Evolutionary conservation across 129 eudicot species (phyloP), one percentile per base, ranked within the genome.

Genomic region (Pulicaria dysenterica): DNA sequence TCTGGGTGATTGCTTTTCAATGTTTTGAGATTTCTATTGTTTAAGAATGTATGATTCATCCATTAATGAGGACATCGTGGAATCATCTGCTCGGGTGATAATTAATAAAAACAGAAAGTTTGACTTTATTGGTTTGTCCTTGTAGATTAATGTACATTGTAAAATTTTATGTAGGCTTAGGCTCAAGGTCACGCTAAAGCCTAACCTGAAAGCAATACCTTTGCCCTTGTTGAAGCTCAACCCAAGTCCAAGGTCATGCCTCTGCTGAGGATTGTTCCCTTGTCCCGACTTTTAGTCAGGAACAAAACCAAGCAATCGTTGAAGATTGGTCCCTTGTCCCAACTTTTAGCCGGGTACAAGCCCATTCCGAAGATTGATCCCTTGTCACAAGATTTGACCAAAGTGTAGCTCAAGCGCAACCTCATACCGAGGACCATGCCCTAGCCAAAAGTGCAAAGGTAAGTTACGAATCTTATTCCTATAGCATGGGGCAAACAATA

Each of bases 81-180:
- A n/a, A 71, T 57, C 67, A 6, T 71, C 67, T 57, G 14, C 31
- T 57, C 45, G 47, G 72, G 72, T 67, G 24, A 67, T 47, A 16
- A 5, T 67, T 3, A 48, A 34, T 67, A 1, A n/a, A 12, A 47
- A 47, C 31, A 8, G 10, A 4, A 64, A 38, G 12, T 3, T 12
- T 60, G 6, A n/a, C 10, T 14, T 6, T 5, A 0, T 58, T 0
- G 1, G 31, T 2, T 24, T 24, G 64, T 64, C 37, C 40, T 31
- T 67, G 11, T 24, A 34, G 72, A 47, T 47, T 7, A 47, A 46
- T 67, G 12, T 67, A 67, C 48, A n/a, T 34, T 31, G 44, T 66
- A 65, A 16, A 10, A 19, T 17, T 14, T 17, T 64, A 44, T 19
- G 71, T n/a, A 37, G 14, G 1, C 8, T 24, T n/a, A 6, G 38